Conservation (phyloP, 2,329 filamentous ascomycete genomes). For the Pestalotiopsis sp. region DNA sequence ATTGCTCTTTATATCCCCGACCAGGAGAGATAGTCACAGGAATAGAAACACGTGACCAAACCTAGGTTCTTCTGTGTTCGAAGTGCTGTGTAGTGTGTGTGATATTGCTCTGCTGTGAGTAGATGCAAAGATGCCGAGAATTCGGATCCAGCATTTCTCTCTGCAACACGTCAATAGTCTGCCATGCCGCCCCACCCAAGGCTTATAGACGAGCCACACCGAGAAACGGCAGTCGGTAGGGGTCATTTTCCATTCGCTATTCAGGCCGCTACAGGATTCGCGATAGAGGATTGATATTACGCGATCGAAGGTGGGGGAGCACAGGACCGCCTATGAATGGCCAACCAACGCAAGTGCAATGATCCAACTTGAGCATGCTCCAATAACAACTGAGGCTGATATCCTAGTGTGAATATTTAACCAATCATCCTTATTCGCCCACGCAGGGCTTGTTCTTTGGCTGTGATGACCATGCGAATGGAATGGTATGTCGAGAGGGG, state of each 20-base stretch:
- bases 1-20: not conserved
- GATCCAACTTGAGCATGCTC: not conserved
- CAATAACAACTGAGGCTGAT: not conserved
- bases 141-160: not conserved
- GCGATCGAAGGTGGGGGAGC: conserved; percentile 1
- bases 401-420: not conserved
- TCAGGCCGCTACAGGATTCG: not conserved
- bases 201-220: not conserved
- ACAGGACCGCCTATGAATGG: not conserved
- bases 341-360: not conserved
- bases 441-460: not conserved
- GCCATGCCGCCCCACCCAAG: not conserved
- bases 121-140: not conserved
- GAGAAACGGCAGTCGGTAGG: not conserved
- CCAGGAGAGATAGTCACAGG: not conserved
- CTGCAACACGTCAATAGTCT: not conserved
- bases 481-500: not conserved
- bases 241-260: not conserved
- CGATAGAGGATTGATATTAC: not conserved
- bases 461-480: not conserved
- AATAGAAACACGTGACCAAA: not conserved
- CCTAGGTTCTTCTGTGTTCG: not conserved
- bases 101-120: not conserved
- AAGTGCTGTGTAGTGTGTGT: not conserved
- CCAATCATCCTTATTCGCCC: not conserved